Base-by-base conservation (phyloP, 106 monocot genomes). In the Dendrobium huoshanense region DNA sequence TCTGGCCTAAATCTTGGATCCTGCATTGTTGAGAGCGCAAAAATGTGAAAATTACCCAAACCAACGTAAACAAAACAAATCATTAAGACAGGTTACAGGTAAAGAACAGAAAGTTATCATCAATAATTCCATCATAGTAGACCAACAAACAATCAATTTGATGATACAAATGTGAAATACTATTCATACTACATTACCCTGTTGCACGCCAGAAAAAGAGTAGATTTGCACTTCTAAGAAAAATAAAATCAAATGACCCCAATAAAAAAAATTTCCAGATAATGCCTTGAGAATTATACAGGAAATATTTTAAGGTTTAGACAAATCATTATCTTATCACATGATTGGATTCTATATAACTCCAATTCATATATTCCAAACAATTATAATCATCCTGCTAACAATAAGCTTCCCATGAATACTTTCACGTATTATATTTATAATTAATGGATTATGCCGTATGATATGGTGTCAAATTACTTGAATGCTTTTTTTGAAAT, bases 1-100 rank as follows among this genome's bases (percentile, higher is more conserved):
- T 91, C 91, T 64, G 97, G 94, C 77, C 89, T 92, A 80, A 98
- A 98, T 49, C 89, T 83, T 67, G 97, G 97, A 47, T 98, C 94
- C 97, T 94, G 49, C 13, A 55, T n/a, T 59, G 2, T 67, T 64
- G 33, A 82, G 43, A 20, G 49, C 31, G 29, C 13, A 19, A 65
- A 65, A 1, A 18, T 40, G 49, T 70, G 51, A 45, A 41, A 56
- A 16, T 17, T 9, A 20, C 3, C 73, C 24, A 42, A 51, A 72
- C 4, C 43, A 37, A 48, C 51, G 41, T 80, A 58, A 75, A 75
- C 11, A 8, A 75, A 58, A 81, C 33, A 22, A 73, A 80, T 45
- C 31, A 51, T 51, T 33, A 70, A 41, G 7, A 45, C 7, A 17
- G 37, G 54, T 5, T 13, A 73, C 16, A 24, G 9, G 1, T 27